These are phyloP conservation scores for Discostella stelligeroides DNA, from an alignment of 108 stramenopile species.

Conservation along the genomic window DNA sequence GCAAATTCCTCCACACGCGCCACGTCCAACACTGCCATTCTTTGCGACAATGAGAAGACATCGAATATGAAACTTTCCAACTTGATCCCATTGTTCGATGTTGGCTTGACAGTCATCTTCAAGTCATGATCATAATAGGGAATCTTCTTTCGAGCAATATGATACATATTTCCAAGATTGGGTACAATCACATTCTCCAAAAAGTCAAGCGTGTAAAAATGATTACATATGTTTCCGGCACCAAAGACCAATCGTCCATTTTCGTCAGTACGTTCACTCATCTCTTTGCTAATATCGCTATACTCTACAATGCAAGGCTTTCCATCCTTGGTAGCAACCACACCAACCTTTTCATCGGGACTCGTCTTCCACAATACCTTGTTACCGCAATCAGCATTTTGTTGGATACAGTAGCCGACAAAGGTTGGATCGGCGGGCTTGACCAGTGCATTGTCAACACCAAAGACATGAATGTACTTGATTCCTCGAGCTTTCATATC, in stretches of 20 bases:
- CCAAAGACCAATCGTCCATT: conserved; percentile 84
- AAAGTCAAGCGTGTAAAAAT: conserved; percentile 94
- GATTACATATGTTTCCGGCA: conserved; percentile 99
- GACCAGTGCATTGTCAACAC: conserved; percentile 95
- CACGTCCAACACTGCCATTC: conserved; percentile 92
- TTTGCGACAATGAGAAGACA: conserved; percentile 88
- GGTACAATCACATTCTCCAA: conserved; percentile 76
- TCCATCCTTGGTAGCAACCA: conserved; percentile 77
- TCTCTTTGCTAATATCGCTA: conserved; percentile 79
- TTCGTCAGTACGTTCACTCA: conserved; percentile 66
- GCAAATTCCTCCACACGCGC: conserved; percentile 94
- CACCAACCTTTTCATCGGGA: conserved; percentile 94
- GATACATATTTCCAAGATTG: conserved; percentile 85
- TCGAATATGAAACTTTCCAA: conserved; percentile 99
- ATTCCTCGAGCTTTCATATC: conserved; percentile 88
- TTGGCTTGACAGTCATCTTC: conserved; percentile 64
- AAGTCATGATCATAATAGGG: conserved; percentile 77
- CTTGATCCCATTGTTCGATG: conserved; percentile 93
- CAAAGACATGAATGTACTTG: conserved; percentile 89
- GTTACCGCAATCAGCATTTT: conserved; percentile 91
- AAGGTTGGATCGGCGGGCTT: conserved; percentile 94
- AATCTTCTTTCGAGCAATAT: conserved; percentile 97
- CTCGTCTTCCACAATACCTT: conserved; percentile 90
- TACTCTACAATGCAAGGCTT: conserved; percentile 94
- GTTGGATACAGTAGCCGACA: conserved; percentile 89